These are phyloP conservation scores for Paecilomyces fulvus DNA, from an alignment of 2,329 filamentous ascomycete species.

Conservation along the genomic window DNA sequence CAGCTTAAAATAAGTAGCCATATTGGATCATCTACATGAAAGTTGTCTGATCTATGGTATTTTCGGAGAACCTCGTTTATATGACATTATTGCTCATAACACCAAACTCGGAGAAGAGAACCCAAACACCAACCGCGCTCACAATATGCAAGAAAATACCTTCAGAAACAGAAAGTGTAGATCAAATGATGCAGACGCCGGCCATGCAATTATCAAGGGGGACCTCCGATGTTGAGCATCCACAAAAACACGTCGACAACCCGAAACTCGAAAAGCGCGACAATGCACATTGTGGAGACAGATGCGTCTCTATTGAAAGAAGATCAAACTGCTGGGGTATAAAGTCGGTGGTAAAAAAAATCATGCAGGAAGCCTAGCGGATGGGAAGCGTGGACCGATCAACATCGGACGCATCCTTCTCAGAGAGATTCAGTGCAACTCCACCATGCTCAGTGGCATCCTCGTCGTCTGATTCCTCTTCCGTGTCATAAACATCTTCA, in stretches of 20 bases:
- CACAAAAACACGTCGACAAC: not conserved
- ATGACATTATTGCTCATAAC: not conserved
- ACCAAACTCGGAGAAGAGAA: not conserved
- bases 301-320: not conserved
- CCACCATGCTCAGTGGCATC: constrained; percentile 16
- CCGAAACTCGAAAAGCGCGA: not conserved
- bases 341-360: not conserved
- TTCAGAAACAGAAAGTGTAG: not conserved
- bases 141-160: not conserved
- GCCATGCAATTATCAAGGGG: not conserved
- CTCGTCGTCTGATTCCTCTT: constrained; percentile 25
- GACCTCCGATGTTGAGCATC: not conserved
- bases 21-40: not conserved
- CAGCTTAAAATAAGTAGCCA: not conserved
- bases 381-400: not conserved
- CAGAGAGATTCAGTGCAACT: not conserved
- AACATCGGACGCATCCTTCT: not conserved
- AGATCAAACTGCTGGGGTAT: not conserved
- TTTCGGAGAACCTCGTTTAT: not conserved
- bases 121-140: not conserved
- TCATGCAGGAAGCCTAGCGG: not conserved
- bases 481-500: constrained; percentile 12
- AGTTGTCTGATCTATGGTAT: not conserved
- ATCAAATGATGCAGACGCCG: not conserved
- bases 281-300: not conserved